Evolutionary conservation across 2,329 filamentous ascomycete species (phyloP), one percentile per base, ranked within the genome.

Genomic region (Fusarium sp.): DNA sequence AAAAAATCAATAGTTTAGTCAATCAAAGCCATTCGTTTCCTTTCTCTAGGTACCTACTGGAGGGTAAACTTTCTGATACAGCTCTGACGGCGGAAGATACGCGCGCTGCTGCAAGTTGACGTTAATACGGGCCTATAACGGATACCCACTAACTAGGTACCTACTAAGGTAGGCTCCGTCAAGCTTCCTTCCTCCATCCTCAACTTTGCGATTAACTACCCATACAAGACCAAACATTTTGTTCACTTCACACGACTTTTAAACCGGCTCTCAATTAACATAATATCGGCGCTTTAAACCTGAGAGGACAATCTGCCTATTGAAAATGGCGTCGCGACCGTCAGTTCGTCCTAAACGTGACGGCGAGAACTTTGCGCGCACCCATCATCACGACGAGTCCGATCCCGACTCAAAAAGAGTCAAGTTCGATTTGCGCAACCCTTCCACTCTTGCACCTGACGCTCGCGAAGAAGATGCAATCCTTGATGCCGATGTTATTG

Each of bases 381-480:
- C 89, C 20, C 90, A 95, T 78, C 90, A 93, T 76, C 83, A 87
- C 71, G 86, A 90, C 57, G 75, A 78, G 34, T 37, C 34, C 49
- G 81, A 82, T 51, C 82, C 85, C 57, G 76, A 79, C 56, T 80
- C 82, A 47, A 97, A 97, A 79, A 94, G 94, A 77, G 92, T 94
- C 63, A 94, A 93, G 76, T 99, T 99, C 81, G 96, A 99, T 80
- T 85, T 96, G 56, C 93, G 96, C 71, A 98, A 99, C 78, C 96
- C 96, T 5, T 97, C 94, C 18, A 94, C 93, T 1, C 88, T 99
- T 7, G 95, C 94, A 3, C 90, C 94, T 2, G 94, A 97, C 78
- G 92, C 90, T 3, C 87, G 88, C 4, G 92, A 92, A 70, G 89
- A 82, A 24, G 85, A 94, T 74, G 88, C 89, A 0, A 87, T 95